Conservation (phyloP, 2,329 filamentous ascomycete genomes). For the Xylariaceae sp. region DNA sequence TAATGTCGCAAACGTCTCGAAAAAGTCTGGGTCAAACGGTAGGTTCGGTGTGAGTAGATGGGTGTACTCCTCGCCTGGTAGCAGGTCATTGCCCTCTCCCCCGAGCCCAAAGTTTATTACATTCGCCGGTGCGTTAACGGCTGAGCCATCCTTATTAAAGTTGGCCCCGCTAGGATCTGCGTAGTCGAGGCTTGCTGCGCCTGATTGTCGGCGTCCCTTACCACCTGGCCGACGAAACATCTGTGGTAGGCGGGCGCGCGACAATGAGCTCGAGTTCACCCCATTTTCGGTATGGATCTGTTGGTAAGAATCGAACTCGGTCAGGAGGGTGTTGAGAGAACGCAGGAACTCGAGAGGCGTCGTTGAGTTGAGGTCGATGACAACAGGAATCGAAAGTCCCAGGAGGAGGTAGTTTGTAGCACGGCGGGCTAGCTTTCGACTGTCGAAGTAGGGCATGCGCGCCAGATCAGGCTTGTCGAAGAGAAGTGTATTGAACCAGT, state of each 20-base stretch:
- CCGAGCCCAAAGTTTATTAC: conserved; percentile 61
- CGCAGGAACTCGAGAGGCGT: conserved; percentile 85
- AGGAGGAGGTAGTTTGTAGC: conserved; percentile 94
- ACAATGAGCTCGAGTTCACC: conserved; percentile 70
- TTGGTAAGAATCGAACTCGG: conserved; percentile 95
- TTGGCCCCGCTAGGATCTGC: conserved; percentile 28
- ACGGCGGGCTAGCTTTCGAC: conserved; percentile 82
- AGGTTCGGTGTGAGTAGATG: conserved; percentile 89
- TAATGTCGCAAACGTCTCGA: conserved; percentile 92
- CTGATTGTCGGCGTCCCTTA: conserved; percentile 63
- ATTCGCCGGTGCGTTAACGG: conserved; percentile 46
- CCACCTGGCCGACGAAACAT: conserved; percentile 75
- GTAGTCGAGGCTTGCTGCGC: conserved; percentile 46
- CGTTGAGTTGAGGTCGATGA: conserved; percentile 85
- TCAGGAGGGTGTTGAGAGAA: conserved; percentile 81
- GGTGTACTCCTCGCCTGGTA: conserved; percentile 85
- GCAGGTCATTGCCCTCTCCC: conserved; percentile 68
- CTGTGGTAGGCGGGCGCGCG: conserved; percentile 79
- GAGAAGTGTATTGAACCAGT: conserved; percentile 98
- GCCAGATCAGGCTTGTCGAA: conserved; percentile 83
- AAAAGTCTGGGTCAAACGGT: conserved; percentile 96
- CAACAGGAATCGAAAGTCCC: conserved; percentile 86
- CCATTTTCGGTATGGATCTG: conserved; percentile 83
- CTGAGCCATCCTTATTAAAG: conserved; percentile 38
- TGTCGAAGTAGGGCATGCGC: conserved; percentile 85